phyloP scores from a whole-genome alignment of 2,329 filamentous ascomycete genomes.

The Trichoderma sp. region DNA sequence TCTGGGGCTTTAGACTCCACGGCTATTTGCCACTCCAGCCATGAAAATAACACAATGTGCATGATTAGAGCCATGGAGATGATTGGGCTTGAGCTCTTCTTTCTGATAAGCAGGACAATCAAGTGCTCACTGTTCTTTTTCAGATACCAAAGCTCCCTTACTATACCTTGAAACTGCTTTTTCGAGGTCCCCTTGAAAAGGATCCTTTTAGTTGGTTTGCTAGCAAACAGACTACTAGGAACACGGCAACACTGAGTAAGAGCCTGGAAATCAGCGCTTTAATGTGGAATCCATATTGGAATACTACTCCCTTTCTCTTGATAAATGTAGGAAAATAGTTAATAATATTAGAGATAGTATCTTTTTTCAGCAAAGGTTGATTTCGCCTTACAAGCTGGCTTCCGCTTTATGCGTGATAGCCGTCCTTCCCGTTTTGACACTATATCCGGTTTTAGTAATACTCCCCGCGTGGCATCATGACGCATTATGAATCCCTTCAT shows the following conservation, averaged over 20 bases:
- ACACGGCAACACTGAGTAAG: not conserved
- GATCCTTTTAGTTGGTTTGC: not conserved
- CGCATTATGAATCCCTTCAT: not conserved
- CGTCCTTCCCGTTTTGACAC: not conserved
- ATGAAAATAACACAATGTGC: conserved; percentile 5
- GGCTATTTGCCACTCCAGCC: conserved; percentile 4
- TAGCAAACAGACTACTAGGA: not conserved
- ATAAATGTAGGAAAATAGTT: not conserved
- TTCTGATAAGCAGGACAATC: not conserved
- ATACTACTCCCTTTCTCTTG: no score
- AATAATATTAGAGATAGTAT: not conserved
- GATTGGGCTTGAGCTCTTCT: not conserved
- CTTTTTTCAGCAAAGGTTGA: not conserved
- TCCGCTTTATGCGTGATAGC: conserved; percentile 23
- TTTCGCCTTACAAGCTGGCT: not conserved
- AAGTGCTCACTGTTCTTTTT: not conserved
- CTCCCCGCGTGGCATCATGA: not conserved
- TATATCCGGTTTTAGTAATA: not conserved
- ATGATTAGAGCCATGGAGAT: conserved; percentile 4
- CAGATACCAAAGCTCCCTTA: not conserved
- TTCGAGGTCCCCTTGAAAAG: not conserved
- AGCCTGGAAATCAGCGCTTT: not conserved
- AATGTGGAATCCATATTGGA: not conserved
- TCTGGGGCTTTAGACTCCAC: not conserved
- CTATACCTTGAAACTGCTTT: not conserved